phyloP scores from a whole-genome alignment of 2,329 filamentous ascomycete genomes.

The Monilinia polystroma region DNA sequence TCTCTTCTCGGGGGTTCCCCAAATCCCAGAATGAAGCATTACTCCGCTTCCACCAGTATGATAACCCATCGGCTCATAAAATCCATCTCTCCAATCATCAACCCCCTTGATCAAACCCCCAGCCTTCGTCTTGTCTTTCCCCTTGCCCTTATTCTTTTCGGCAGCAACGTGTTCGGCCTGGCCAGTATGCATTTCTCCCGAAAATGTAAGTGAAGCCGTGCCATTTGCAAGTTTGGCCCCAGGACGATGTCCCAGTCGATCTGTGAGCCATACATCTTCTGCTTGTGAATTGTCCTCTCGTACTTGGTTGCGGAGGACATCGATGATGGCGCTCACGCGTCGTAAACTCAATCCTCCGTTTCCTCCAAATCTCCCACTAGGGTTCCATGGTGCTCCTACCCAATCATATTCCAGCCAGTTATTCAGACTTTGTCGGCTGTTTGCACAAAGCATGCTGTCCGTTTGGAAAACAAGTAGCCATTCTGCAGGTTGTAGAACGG shows the following conservation, averaged over 20 bases:
- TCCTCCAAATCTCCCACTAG: constrained; percentile 37
- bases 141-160: constrained; percentile 30
- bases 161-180: constrained; percentile 34
- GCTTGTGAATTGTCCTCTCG: constrained; percentile 48
- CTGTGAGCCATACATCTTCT: constrained; percentile 57
- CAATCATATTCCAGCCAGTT: constrained; percentile 39
- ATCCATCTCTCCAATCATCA: constrained; percentile 53
- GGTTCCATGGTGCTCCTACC: constrained; percentile 40
- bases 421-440: constrained; percentile 34
- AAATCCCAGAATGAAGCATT: constrained; percentile 48
- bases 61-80: constrained; percentile 59
- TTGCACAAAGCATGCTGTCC: constrained; percentile 55
- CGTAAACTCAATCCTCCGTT: constrained; percentile 47
- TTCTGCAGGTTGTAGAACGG: constrained; percentile 49
- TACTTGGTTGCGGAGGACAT: constrained; percentile 51
- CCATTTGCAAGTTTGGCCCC: constrained; percentile 53
- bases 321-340: constrained; percentile 53
- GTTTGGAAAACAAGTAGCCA: constrained; percentile 56
- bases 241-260: constrained; percentile 51
- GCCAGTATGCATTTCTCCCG: constrained; percentile 50
- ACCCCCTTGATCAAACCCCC: constrained; percentile 43
- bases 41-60: constrained; percentile 53
- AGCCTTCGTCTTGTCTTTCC: constrained; percentile 30
- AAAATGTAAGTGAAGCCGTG: constrained; percentile 50
- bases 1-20: constrained; percentile 49